Evolutionary conservation across 2,329 filamentous ascomycete species (phyloP).

Genomic region (Fusarium chlamydosporum): DNA sequence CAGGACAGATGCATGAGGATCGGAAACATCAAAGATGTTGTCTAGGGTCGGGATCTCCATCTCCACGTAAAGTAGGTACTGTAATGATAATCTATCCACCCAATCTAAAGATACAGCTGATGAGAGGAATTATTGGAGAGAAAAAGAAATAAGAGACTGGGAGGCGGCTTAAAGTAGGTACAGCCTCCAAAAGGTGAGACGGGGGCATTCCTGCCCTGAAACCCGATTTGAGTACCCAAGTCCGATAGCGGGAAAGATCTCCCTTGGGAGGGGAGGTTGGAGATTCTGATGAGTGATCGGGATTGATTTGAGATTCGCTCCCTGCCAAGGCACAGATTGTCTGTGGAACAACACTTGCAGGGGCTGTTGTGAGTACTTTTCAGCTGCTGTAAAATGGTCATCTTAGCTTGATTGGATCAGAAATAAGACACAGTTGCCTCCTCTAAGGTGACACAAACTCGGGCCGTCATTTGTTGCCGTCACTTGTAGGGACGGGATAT

Average conservation of each 20-base stretch:
- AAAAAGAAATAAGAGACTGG: neutral
- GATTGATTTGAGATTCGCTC: slow-evolving; percentile 10
- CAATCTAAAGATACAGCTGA: neutral
- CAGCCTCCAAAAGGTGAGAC: neutral
- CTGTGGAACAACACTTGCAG: neutral
- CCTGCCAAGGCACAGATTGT: neutral
- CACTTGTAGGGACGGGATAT: neutral
- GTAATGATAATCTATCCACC: neutral
- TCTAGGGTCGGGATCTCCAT: slow-evolving; percentile 37
- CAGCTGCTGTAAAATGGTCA: neutral
- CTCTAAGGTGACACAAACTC: neutral
- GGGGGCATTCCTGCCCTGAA: neutral
- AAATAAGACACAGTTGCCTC: neutral
- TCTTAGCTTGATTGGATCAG: neutral
- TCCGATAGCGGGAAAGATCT: slow-evolving; percentile 13
- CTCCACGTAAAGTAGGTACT: slow-evolving; percentile 15
- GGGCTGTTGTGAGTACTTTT: neutral
- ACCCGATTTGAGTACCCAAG: neutral
- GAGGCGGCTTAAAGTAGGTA: slow-evolving; percentile 4
- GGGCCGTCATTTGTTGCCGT: neutral
- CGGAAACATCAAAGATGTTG: slow-evolving; percentile 30
- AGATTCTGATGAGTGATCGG: slow-evolving; percentile 1
- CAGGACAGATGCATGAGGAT: slow-evolving; percentile 30
- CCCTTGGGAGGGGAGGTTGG: neutral
- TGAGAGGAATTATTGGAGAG: neutral